Evolutionary conservation across 2,329 filamentous ascomycete genomes (phyloP).

Genomic region (Blumeria hordei): DNA sequence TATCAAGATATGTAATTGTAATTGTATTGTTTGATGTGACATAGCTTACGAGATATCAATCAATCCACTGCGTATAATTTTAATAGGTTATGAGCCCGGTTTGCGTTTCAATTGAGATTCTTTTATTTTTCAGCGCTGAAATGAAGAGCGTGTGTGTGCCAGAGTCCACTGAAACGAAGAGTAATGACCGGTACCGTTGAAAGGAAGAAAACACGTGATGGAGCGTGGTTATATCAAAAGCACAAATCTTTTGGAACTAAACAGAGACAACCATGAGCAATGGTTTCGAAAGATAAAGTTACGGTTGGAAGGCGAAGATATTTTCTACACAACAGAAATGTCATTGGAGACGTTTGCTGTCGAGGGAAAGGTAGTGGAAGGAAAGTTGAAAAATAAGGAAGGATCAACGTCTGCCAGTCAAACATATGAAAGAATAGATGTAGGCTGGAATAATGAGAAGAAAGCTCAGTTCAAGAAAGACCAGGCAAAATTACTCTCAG

Average conservation of each 20-base stretch:
- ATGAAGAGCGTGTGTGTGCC: too few relatives aligned
- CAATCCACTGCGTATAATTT: too few relatives aligned
- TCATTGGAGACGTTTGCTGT: background rate
- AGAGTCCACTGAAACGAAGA: too few relatives aligned
- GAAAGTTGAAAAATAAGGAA: background rate
- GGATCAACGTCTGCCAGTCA: background rate
- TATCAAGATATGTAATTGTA: too few relatives aligned
- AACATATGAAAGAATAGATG: background rate
- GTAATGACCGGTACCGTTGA: too few relatives aligned
- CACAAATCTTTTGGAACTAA: background rate
- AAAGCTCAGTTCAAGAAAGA: background rate
- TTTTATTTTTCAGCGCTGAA: too few relatives aligned
- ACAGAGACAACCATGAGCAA: slow-evolving; percentile 1
- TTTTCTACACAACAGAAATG: background rate
- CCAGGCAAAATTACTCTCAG: background rate
- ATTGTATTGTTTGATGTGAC: too few relatives aligned
- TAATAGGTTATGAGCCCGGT: too few relatives aligned
- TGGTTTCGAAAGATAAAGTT: background rate
- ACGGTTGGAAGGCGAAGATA: background rate
- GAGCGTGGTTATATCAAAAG: too few relatives aligned
- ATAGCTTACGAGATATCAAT: too few relatives aligned
- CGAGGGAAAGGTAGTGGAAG: background rate
- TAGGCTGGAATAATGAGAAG: background rate
- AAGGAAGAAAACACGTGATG: too few relatives aligned
- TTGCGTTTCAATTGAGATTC: too few relatives aligned